phyloP scores from a whole-genome alignment of 768 basidiomycete species.

The Pilatotrama ljubarskyi region DNA sequence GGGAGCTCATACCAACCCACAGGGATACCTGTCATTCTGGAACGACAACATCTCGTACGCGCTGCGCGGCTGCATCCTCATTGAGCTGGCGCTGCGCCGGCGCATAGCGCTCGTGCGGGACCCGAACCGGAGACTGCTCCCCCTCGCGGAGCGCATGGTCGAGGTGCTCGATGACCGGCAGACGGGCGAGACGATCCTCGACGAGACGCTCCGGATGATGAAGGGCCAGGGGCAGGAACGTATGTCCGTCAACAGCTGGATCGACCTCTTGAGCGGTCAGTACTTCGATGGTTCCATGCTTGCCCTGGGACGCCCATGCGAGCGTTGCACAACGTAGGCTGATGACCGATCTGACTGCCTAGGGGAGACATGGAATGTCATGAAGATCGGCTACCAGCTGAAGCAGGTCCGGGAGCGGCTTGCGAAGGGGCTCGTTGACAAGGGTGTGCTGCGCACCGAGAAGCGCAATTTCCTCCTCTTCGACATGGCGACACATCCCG shows the following conservation, averaged over 20 bases:
- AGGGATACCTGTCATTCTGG: constrained; percentile 98
- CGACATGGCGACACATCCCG: constrained; percentile 99
- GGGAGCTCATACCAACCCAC: not conserved
- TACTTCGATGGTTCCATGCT: constrained; percentile 20
- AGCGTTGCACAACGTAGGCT: constrained; percentile 10
- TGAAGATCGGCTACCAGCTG: constrained; percentile 99
- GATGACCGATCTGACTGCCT: constrained; percentile 7
- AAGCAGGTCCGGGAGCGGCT: constrained; percentile 98
- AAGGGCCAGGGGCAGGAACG: constrained; percentile 74
- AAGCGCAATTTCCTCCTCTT: constrained; percentile 98
- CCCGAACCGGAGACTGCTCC: constrained; percentile 68
- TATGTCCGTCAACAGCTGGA: constrained; percentile 87
- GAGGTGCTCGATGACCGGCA: constrained; percentile 91
- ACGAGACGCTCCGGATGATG: constrained; percentile 97
- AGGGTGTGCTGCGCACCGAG: constrained; percentile 97
- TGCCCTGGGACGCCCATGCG: not conserved
- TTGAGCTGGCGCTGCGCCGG: constrained; percentile 93
- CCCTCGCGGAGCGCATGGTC: constrained; percentile 78
- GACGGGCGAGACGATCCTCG: constrained; percentile 95
- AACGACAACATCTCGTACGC: constrained; percentile 99
- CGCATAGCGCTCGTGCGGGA: constrained; percentile 91
- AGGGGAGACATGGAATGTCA: constrained; percentile 99
- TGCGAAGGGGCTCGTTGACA: constrained; percentile 96
- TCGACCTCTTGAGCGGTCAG: constrained; percentile 91
- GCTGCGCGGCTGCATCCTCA: constrained; percentile 95